Evolutionary conservation across 495 filamentous ascomycete species (phyloP), one percentile per base, ranked within the genome.

Genomic region (Aspergillus olivimuriae): DNA sequence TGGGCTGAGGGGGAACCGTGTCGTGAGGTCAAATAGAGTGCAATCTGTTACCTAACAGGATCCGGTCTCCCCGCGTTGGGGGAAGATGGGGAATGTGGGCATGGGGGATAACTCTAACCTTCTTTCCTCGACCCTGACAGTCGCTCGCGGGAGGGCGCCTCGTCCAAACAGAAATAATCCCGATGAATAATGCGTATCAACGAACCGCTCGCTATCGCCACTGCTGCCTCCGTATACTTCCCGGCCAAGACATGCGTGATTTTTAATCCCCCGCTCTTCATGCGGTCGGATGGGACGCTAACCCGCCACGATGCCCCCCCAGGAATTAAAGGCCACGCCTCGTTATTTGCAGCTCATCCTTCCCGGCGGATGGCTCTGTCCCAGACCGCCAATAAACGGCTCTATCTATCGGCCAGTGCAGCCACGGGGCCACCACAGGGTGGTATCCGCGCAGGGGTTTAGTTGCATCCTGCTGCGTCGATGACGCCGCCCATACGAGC

Each of bases 31-130:
- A n/a, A n/a, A n/a, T n/a, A n/a, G 19, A 34, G 62, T 65, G 62
- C 57, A 65, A 65, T 46, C 60, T 55, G 54, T 65, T 65, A 65
- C 46, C 42, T 65, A 65, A 65, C 47, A 55, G 35, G 35, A 20
- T 57, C 54, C 34, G 22, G 14, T 17, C 35, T 53, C 62, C 62
- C 49, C 49, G 55, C 62, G 61, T 53, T 62, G 49, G 20, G 47
- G 35, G 18, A n/a, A 10, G 9, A 21, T 35, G 41, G 32, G 46
- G 26, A 38, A 39, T 33, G 20, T n/a, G n/a, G n/a, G n/a, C n/a
- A n/a, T 31, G 18, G 36, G 14, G 21, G 16, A 23, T 24, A 49
- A 49, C 41, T 44, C 34, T 49, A 44, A 41, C 36, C 40, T 24
- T 32, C 31, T 39, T 34, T 35, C 21, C 24, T 33, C 36, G 4